Conservation (phyloP, 805 yeast species). For the Brettanomyces sp. region DNA sequence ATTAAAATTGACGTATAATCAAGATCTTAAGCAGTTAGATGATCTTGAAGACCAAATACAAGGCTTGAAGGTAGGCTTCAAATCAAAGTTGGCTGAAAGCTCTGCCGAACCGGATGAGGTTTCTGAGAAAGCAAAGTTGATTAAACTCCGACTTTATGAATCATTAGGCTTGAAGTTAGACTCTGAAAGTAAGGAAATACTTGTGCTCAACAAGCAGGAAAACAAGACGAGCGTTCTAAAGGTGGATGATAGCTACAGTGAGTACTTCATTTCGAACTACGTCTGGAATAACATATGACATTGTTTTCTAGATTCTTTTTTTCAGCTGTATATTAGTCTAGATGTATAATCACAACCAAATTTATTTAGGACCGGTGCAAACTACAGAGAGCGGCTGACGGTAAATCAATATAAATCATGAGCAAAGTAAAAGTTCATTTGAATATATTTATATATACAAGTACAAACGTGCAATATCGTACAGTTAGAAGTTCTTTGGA, state of each 20-base stretch:
- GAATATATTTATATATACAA: constrained; percentile 2
- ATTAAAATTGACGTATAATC: constrained; percentile 28
- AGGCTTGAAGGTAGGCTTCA: constrained; percentile 8
- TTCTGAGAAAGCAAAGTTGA: constrained; percentile 29
- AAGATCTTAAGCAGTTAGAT: constrained; percentile 27
- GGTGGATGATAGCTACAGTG: constrained; percentile 45
- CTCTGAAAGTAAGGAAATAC: constrained; percentile 29
- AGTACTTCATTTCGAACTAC: constrained; percentile 62
- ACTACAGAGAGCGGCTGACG: too few relatives aligned
- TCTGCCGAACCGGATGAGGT: constrained; percentile 4
- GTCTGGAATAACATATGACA: constrained; percentile 59
- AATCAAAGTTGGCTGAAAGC: background rate
- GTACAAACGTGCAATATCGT: background rate
- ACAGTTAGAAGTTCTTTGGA: constrained; percentile 53
- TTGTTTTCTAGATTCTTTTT: too few relatives aligned
- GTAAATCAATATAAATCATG: background rate
- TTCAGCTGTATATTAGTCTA: background rate
- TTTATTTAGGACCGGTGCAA: too few relatives aligned
- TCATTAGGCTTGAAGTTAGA: constrained; percentile 49
- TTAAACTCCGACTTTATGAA: constrained; percentile 52
- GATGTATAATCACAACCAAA: background rate
- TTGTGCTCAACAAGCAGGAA: constrained; percentile 39
- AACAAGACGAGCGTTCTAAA: constrained; percentile 41
- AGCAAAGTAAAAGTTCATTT: background rate
- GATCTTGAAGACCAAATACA: constrained; percentile 21